These are phyloP conservation scores for Fusarium concolor DNA, from an alignment of 2,329 filamentous ascomycete genomes.

Conservation along the genomic window DNA sequence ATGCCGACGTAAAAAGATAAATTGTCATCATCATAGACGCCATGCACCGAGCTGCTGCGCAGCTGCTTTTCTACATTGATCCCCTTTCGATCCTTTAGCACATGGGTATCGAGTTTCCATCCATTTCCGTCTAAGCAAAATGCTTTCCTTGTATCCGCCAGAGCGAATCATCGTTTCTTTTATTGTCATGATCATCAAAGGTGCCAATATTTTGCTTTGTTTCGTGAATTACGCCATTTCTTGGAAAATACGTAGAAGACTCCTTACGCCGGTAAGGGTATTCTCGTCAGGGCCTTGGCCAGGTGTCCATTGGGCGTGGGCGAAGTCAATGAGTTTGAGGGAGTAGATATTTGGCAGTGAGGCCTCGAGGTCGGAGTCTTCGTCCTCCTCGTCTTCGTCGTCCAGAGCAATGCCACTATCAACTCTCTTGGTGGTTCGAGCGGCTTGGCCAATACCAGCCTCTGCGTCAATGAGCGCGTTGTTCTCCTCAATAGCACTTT, in stretches of 20 bases:
- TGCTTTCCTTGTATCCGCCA: constrained; percentile 26
- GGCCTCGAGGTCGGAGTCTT: constrained; percentile 62
- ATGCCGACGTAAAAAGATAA: constrained; percentile 15
- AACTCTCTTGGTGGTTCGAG: constrained; percentile 58
- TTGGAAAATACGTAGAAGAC: constrained; percentile 76
- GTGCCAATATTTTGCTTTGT: constrained; percentile 19
- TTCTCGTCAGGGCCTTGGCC: constrained; percentile 91
- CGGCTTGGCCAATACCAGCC: constrained; percentile 55
- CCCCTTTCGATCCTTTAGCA: constrained; percentile 39
- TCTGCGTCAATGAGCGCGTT: constrained; percentile 62
- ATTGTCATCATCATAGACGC: constrained; percentile 42
- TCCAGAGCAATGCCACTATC: constrained; percentile 67
- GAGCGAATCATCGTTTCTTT: constrained; percentile 20
- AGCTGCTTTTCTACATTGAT: constrained; percentile 39
- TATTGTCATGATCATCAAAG: constrained; percentile 39
- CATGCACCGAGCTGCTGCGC: constrained; percentile 32
- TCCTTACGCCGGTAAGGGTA: constrained; percentile 77
- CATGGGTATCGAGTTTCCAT: constrained; percentile 44
- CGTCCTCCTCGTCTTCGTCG: constrained; percentile 58
- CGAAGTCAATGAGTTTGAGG: constrained; percentile 95
- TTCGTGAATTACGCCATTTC: constrained; percentile 61
- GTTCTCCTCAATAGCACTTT: constrained; percentile 65
- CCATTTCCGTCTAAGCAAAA: constrained; percentile 41
- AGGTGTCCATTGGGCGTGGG: constrained; percentile 86
- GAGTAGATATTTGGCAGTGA: constrained; percentile 74